These are phyloP conservation scores for Exutisphaerella laricina DNA, from an alignment of 2,329 filamentous ascomycete genomes.

Conservation along the genomic window DNA sequence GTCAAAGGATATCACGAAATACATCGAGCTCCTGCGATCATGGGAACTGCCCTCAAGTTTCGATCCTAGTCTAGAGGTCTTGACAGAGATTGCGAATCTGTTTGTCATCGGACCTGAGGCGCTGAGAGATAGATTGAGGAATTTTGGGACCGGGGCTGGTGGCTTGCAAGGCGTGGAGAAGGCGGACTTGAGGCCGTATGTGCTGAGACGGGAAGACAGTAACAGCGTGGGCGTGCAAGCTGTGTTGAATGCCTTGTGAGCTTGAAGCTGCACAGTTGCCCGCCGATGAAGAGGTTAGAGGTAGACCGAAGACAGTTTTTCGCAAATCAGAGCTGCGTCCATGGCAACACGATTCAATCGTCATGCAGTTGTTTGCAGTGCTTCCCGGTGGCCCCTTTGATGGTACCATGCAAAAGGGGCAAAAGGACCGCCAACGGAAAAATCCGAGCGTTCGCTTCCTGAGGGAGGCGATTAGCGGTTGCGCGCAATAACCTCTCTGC, in stretches of 20 bases:
- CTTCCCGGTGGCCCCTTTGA: too few relatives aligned
- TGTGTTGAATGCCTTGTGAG: constrained; percentile 63
- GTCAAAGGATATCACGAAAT: constrained; percentile 91
- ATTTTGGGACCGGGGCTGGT: constrained; percentile 35
- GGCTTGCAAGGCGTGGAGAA: constrained; percentile 39
- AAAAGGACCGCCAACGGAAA: too few relatives aligned
- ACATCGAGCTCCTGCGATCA: constrained; percentile 75
- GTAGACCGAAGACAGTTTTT: too few relatives aligned
- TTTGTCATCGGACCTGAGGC: constrained; percentile 77
- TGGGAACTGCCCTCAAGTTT: constrained; percentile 64
- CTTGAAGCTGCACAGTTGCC: too few relatives aligned
- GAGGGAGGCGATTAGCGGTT: too few relatives aligned
- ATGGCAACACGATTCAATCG: too few relatives aligned
- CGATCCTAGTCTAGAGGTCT: constrained; percentile 61
- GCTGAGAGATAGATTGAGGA: constrained; percentile 46
- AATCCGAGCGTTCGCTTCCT: too few relatives aligned
- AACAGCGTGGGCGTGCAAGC: constrained; percentile 75
- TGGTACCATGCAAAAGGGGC: too few relatives aligned
- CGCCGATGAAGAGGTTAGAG: too few relatives aligned
- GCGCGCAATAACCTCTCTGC: too few relatives aligned
- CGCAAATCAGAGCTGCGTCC: too few relatives aligned
- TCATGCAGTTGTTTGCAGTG: too few relatives aligned
- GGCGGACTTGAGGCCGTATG: constrained; percentile 69
- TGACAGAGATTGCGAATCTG: constrained; percentile 88
- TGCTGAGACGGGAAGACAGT: constrained; percentile 78